These are phyloP conservation scores for Phanerochaete sordida DNA, from an alignment of 768 basidiomycete species.

Conservation along the genomic window DNA sequence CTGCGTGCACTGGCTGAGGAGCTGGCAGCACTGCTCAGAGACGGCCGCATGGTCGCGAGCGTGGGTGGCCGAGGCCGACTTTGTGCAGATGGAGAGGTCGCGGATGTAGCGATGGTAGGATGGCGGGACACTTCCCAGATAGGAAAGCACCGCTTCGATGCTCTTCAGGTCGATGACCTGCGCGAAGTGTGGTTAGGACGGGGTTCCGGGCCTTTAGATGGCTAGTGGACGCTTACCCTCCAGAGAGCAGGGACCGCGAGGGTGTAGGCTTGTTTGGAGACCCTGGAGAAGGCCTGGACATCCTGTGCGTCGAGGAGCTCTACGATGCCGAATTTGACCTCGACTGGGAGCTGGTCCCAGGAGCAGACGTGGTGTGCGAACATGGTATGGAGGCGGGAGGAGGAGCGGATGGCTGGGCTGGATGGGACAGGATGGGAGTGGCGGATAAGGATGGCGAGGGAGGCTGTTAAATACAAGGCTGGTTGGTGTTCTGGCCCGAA, in stretches of 20 bases:
- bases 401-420: slow-evolving; percentile 9
- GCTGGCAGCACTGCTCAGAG: slow-evolving; percentile 46
- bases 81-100: slow-evolving; percentile 45
- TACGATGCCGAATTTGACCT: slow-evolving; percentile 61
- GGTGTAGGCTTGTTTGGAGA: slow-evolving; percentile 47
- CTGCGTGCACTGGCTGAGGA: slow-evolving; percentile 48
- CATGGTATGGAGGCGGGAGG: neutral
- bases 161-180: slow-evolving; percentile 49
- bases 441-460: neutral
- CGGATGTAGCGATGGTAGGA: slow-evolving; percentile 48
- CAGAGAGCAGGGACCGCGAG: slow-evolving; percentile 58
- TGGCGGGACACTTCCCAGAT: slow-evolving; percentile 54
- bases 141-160: slow-evolving; percentile 44
- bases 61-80: slow-evolving; percentile 25
- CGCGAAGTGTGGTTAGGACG: slow-evolving; percentile 1
- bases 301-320: slow-evolving; percentile 43
- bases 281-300: slow-evolving; percentile 44
- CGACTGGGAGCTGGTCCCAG: slow-evolving; percentile 61
- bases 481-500: neutral
- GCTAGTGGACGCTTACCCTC: slow-evolving; percentile 38
- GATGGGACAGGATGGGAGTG: neutral
- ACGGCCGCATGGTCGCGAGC: slow-evolving; percentile 9
- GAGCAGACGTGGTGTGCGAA: slow-evolving; percentile 3
- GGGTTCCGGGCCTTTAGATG: neutral
- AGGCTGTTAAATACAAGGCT: neutral